Percentiles rank a stretch among this genome's conserved stretches.
These are phyloP conservation scores for Ceratocystis eucalypticola DNA, from an alignment of 2,329 filamentous ascomycete genomes.

Conservation along the genomic window DNA sequence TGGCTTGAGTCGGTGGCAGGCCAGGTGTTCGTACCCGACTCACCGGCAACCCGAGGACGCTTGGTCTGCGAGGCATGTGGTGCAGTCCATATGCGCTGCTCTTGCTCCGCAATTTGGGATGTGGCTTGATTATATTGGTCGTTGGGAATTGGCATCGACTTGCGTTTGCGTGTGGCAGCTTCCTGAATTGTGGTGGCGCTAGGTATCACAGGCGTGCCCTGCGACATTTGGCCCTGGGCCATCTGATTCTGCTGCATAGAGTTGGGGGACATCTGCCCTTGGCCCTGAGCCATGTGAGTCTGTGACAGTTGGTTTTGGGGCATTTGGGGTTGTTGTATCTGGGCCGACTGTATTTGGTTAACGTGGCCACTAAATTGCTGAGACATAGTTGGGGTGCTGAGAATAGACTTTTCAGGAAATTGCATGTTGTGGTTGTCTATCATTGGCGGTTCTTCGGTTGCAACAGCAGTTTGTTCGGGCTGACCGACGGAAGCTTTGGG, in stretches of 20 bases:
- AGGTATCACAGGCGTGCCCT: slow-evolving; percentile 7
- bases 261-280: slow-evolving; percentile 7
- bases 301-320: slow-evolving; percentile 5
- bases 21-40: slow-evolving; percentile 8
- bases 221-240: slow-evolving; percentile 10
- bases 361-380: slow-evolving; percentile 11
- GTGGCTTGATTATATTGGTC: slow-evolving; percentile 16
- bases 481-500: slow-evolving; percentile 12
- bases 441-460: slow-evolving; percentile 8
- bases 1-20: slow-evolving; percentile 5
- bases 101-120: slow-evolving; percentile 12
- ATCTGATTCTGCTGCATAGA: slow-evolving; percentile 5
- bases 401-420: slow-evolving; percentile 4
- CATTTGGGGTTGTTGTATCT: slow-evolving; percentile 13
- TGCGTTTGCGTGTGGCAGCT: slow-evolving; percentile 16
- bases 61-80: slow-evolving; percentile 14
- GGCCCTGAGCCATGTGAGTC: neutral
- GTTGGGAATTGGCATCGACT: slow-evolving; percentile 16
- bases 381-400: slow-evolving; percentile 3
- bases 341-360: slow-evolving; percentile 6
- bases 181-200: slow-evolving; percentile 11
- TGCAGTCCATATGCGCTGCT: slow-evolving; percentile 7
- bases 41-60: slow-evolving; percentile 16
- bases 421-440: slow-evolving; percentile 14
- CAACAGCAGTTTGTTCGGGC: slow-evolving; percentile 18